A percentile compares a stretch with the other conserved stretches of the same genome.
These are phyloP conservation scores for Aspergillus wentii DNA, from an alignment of 495 filamentous ascomycete genomes.

Conservation along the genomic window DNA sequence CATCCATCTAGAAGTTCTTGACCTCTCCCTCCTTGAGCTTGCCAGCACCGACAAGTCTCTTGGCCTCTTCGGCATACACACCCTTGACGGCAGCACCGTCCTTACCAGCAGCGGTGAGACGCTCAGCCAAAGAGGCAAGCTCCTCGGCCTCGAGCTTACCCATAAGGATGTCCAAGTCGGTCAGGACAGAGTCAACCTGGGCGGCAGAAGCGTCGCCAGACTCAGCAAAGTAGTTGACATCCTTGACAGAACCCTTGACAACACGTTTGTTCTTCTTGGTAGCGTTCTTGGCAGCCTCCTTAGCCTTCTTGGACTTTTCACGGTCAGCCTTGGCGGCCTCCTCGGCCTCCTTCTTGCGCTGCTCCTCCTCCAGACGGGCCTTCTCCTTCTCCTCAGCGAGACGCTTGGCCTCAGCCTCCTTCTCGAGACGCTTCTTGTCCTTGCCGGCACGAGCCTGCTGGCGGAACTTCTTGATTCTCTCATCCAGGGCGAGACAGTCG, in stretches of 20 bases:
- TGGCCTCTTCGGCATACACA: constrained; percentile 63
- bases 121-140: constrained; percentile 70
- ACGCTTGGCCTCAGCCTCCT: constrained; percentile 86
- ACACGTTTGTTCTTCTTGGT: constrained; percentile 99
- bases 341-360: constrained; percentile 74
- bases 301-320: constrained; percentile 88
- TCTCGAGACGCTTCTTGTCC: constrained; percentile 87
- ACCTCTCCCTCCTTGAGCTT: constrained; percentile 79
- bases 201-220: constrained; percentile 62
- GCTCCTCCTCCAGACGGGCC: constrained; percentile 72
- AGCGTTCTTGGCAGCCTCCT: constrained; percentile 95
- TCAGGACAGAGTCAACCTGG: constrained; percentile 75
- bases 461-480: constrained; percentile 95
- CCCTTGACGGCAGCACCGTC: constrained; percentile 58
- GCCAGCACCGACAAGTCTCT: constrained; percentile 67
- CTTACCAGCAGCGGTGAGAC: constrained; percentile 57
- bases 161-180: constrained; percentile 84
- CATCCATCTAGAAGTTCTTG: constrained; percentile 41
- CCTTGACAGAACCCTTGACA: constrained; percentile 85
- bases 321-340: constrained; percentile 76
- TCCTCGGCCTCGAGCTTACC: constrained; percentile 85
- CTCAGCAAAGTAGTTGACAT: constrained; percentile 79
- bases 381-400: constrained; percentile 72
- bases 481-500: constrained; percentile 72
- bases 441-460: constrained; percentile 86